phyloP scores from a whole-genome alignment of 345 rosid genomes.

The Ceriops tagal region DNA sequence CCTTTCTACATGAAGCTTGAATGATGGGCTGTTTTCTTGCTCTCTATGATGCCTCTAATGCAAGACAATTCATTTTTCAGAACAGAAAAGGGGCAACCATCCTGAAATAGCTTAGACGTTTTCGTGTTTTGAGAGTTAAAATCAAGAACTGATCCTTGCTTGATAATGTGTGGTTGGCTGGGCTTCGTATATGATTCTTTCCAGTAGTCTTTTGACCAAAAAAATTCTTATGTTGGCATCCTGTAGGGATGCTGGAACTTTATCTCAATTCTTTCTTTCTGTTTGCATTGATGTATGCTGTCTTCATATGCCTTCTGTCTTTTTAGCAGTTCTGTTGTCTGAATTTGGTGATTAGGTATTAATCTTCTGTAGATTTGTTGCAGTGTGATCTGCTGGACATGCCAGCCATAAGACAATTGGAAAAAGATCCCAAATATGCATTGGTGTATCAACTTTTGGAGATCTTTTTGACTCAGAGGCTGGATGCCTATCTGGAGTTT shows the following conservation, averaged over 20 bases:
- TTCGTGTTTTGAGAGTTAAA: too few relatives aligned
- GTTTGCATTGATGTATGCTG: background rate
- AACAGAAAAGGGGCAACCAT: background rate
- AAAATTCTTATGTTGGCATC: background rate
- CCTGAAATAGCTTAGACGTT: background rate
- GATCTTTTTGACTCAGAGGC: conserved; percentile 73
- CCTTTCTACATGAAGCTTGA: background rate
- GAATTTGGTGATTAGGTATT: conserved; percentile 4
- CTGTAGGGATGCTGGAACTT: background rate
- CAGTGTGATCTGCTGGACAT: conserved; percentile 95
- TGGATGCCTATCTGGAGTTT: conserved; percentile 77
- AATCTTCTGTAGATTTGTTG: conserved; percentile 21
- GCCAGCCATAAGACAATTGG: conserved; percentile 82
- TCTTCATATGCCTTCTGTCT: background rate
- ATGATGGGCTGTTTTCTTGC: background rate
- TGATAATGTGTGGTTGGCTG: too few relatives aligned
- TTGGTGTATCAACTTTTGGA: conserved; percentile 77
- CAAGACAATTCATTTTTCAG: background rate
- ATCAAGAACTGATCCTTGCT: too few relatives aligned
- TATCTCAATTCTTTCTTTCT: background rate
- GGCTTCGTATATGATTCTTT: too few relatives aligned
- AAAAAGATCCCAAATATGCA: conserved; percentile 68
- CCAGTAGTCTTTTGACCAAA: too few relatives aligned
- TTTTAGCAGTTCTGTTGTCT: background rate
- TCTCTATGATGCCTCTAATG: too few relatives aligned